A percentile compares a stretch with the other conserved stretches of the same genome.
These are phyloP conservation scores for Rosa lucieae DNA, from an alignment of 306 rosid genomes.

Conservation along the genomic window DNA sequence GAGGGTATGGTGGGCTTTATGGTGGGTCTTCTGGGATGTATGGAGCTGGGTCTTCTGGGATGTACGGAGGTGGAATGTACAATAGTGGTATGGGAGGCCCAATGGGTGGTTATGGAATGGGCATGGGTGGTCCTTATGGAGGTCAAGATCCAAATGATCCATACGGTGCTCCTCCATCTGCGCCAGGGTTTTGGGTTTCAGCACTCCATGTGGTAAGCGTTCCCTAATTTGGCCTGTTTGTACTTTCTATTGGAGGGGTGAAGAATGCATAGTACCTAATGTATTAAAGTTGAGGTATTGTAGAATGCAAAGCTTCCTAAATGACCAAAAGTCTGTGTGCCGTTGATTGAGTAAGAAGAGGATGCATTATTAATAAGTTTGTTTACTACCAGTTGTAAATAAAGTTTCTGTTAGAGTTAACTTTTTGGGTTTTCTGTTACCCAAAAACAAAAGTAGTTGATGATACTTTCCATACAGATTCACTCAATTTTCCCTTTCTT, in stretches of 20 bases:
- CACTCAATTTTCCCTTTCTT: conserved; percentile 7
- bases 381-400: neutral
- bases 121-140: conserved; percentile 89
- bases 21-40: conserved; percentile 81
- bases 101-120: conserved; percentile 90
- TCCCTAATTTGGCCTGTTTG: conserved; percentile 15
- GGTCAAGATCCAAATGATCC: conserved; percentile 96
- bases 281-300: neutral
- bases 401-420: neutral
- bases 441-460: neutral
- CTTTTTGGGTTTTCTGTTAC: neutral
- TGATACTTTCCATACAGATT: neutral
- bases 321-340: neutral
- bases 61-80: conserved; percentile 96
- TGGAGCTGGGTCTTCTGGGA: conserved; percentile 86
- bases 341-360: neutral
- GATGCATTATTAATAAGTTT: neutral
- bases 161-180: conserved; percentile 79
- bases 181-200: conserved; percentile 96
- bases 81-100: conserved; percentile 66
- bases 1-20: conserved; percentile 46
- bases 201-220: conserved; percentile 76
- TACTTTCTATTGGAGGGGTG: conserved; percentile 19
- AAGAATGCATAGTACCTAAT: conserved; percentile 10
- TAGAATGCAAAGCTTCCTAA: neutral